A percentile compares a stretch with the other conserved stretches of the same genome.
phyloP scores from a whole-genome alignment of 2,329 filamentous ascomycete genomes.

The Alternaria sp. region DNA sequence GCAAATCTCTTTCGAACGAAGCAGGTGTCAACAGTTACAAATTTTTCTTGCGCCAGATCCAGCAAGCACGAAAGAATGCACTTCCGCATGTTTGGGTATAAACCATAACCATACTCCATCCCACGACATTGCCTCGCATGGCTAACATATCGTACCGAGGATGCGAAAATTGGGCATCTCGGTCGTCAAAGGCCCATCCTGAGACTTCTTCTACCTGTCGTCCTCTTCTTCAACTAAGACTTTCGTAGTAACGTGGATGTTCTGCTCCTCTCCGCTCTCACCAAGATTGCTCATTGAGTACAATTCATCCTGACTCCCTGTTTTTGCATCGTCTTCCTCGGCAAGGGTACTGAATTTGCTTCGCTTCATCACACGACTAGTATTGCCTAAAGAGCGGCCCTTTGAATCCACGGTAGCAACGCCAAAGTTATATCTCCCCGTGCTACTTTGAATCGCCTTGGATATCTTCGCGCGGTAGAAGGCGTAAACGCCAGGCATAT shows the following conservation, averaged over 20 bases:
- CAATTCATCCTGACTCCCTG: slow-evolving; percentile 5
- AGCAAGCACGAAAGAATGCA: not conserved
- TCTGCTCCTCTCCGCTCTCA: not conserved
- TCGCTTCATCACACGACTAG: not conserved
- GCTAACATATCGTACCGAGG: not conserved
- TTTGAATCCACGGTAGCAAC: not conserved
- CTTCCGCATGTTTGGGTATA: not conserved
- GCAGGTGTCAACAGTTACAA: not conserved
- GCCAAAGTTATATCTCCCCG: not conserved
- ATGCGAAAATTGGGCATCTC: not conserved
- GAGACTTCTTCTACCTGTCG: not conserved
- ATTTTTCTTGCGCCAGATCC: not conserved
- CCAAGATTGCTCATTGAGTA: slow-evolving; percentile 2
- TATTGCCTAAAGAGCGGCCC: slow-evolving; percentile 5
- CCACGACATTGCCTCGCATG: not conserved
- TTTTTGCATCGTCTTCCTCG: not conserved
- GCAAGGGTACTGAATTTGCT: not conserved
- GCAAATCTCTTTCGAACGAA: not conserved
- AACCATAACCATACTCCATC: not conserved
- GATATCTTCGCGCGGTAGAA: not conserved
- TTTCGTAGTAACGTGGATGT: slow-evolving; percentile 2
- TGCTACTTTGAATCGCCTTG: not conserved
- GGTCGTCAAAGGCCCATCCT: not conserved
- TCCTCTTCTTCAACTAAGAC: slow-evolving; percentile 1
- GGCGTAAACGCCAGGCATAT: slow-evolving; percentile 2